Evolutionary conservation across 1,139 yeast genomes (phyloP).

Genomic region (Taphrina populina): DNA sequence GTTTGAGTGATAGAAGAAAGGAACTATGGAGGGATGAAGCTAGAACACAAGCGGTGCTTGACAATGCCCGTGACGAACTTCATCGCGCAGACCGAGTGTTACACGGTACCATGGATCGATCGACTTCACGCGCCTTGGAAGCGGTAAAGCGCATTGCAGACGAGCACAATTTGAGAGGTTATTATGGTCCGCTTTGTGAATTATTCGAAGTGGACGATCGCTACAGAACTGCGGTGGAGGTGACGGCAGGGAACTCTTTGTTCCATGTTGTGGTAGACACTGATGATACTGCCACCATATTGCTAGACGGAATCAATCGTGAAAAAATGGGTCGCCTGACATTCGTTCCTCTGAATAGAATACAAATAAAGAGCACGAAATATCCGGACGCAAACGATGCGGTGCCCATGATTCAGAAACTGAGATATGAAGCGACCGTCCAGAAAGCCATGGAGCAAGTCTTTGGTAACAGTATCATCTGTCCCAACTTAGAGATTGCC

Average conservation of each 20-base stretch:
- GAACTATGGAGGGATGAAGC: constrained; percentile 78
- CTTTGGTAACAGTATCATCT: constrained; percentile 78
- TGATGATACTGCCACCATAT: constrained; percentile 74
- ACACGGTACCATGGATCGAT: constrained; percentile 57
- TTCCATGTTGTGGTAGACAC: constrained; percentile 88
- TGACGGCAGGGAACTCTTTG: constrained; percentile 79
- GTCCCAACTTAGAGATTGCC: constrained; percentile 68
- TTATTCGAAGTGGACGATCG: constrained; percentile 76
- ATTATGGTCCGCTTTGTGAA: constrained; percentile 83
- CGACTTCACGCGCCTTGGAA: constrained; percentile 65
- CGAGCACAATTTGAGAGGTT: constrained; percentile 59
- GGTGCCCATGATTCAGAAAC: constrained; percentile 73
- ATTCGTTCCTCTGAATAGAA: constrained; percentile 80
- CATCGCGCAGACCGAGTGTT: constrained; percentile 51
- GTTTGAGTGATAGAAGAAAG: constrained; percentile 65
- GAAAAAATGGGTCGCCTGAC: constrained; percentile 80
- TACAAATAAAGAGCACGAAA: constrained; percentile 47
- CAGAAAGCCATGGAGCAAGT: constrained; percentile 71
- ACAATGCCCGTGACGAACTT: constrained; percentile 56
- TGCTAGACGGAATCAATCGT: constrained; percentile 75
- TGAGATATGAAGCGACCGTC: constrained; percentile 58
- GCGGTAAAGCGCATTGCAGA: constrained; percentile 63
- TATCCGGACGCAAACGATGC: constrained; percentile 58
- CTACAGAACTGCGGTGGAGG: constrained; percentile 82
- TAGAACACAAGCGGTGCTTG: constrained; percentile 56